Conservation (phyloP, 208 protist genomes). For the Leishmania guyanensis region DNA sequence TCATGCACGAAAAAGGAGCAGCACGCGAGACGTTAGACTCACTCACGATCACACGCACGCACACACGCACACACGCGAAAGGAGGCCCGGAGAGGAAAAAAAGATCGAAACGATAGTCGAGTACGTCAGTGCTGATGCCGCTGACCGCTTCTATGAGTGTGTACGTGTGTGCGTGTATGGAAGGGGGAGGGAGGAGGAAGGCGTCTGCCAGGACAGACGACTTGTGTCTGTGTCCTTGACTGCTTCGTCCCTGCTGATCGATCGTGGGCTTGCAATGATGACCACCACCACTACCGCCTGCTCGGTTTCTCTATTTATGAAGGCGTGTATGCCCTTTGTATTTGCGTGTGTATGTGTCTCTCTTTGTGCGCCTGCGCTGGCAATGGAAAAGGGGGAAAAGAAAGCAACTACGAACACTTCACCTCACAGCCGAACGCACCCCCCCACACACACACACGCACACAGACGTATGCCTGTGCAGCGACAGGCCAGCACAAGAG, state of each 20-base stretch:
- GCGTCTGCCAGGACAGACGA: background rate
- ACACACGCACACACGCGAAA: background rate
- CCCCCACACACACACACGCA: background rate
- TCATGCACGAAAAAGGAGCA: background rate
- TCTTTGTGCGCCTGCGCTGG: background rate
- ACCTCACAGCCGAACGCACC: background rate
- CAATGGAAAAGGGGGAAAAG: background rate
- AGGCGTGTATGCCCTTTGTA: background rate
- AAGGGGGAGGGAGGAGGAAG: background rate
- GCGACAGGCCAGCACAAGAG: background rate
- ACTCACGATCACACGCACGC: background rate
- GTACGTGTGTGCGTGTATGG: background rate
- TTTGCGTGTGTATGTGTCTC: background rate
- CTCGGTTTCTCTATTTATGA: background rate
- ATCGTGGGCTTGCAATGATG: background rate
- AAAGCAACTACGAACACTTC: background rate
- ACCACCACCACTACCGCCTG: background rate
- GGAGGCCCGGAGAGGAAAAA: background rate
- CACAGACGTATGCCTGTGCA: background rate
- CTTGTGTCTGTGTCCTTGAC: background rate
- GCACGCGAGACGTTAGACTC: background rate
- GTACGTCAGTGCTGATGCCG: background rate
- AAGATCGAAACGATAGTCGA: background rate
- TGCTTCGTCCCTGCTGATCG: background rate
- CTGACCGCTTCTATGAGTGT: background rate